phyloP scores from a whole-genome alignment of 148 eudicot genomes.

The Tetragonia tetragonoides region DNA sequence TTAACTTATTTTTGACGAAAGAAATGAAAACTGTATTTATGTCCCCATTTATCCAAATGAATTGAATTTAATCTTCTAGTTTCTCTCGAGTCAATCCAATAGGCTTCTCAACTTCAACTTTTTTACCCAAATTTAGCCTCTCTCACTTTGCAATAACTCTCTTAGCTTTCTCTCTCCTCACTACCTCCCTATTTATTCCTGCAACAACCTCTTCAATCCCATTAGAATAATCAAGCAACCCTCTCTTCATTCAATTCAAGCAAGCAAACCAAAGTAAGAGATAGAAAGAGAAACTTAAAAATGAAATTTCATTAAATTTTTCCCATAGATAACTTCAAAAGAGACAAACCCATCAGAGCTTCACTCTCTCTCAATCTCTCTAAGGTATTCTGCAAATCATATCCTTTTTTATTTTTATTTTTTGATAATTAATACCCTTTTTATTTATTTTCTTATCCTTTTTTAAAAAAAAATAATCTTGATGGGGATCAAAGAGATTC shows the following conservation, averaged over 20 bases:
- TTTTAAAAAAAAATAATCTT: background rate
- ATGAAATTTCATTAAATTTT: slow-evolving; percentile 17
- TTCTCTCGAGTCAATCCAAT: slow-evolving; percentile 51
- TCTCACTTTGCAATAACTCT: slow-evolving; percentile 52
- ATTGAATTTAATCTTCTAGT: no score
- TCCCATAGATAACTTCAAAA: slow-evolving; percentile 6
- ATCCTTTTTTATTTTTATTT: background rate
- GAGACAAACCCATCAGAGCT: slow-evolving; percentile 32
- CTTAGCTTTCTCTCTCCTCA: slow-evolving; percentile 32
- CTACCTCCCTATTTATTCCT: slow-evolving; percentile 57
- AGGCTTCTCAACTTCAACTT: slow-evolving; percentile 19
- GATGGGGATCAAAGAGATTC: background rate
- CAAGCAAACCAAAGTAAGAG: slow-evolving; percentile 28
- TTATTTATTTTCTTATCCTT: background rate
- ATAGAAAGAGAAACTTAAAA: background rate
- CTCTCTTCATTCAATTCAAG: slow-evolving; percentile 17
- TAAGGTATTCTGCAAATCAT: background rate
- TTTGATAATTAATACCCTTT: background rate
- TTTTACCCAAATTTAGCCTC: slow-evolving; percentile 40
- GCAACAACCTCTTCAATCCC: slow-evolving; percentile 47
- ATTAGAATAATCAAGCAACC: slow-evolving; percentile 46
- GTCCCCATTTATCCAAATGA: background rate
- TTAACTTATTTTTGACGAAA: slow-evolving; percentile 19
- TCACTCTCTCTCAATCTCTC: no score
- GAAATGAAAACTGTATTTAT: slow-evolving; percentile 5